Percentiles rank a stretch among this genome's conserved stretches.
Conservation (phyloP, 176 grass and related monocot species). For the Lolium perenne region DNA sequence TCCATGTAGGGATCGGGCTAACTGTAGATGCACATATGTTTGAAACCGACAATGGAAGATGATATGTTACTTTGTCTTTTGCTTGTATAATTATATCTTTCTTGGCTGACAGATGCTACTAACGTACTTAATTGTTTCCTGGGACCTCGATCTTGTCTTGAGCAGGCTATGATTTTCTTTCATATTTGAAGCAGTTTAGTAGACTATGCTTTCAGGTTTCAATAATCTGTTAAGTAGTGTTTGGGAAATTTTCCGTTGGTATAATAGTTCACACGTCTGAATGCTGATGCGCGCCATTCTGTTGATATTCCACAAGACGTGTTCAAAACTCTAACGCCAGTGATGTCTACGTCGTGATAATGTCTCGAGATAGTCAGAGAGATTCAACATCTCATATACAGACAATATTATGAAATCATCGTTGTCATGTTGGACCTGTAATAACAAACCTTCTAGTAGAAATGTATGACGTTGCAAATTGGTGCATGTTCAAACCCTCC, state of each 20-base stretch:
- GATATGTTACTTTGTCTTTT: conserved; percentile 3
- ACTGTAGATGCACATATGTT: neutral
- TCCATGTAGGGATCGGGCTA: neutral
- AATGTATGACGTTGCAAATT: conserved; percentile 14
- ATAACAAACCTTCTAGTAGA: neutral
- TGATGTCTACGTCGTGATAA: conserved; percentile 7
- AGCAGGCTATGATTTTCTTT: neutral
- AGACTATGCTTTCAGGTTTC: conserved; percentile 3
- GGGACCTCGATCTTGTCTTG: neutral
- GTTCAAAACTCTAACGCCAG: neutral
- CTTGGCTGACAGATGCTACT: neutral
- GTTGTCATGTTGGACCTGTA: conserved; percentile 8
- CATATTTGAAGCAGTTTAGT: neutral
- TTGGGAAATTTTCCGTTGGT: conserved; percentile 17
- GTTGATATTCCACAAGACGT: neutral
- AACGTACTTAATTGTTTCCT: neutral
- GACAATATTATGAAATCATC: neutral
- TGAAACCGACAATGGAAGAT: conserved; percentile 26
- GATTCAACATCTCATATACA: neutral
- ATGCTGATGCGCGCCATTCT: neutral
- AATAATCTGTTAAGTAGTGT: neutral
- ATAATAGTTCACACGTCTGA: conserved; percentile 23
- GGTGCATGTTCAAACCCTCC: conserved; percentile 15
- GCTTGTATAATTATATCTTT: neutral
- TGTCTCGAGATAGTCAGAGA: neutral